A percentile compares a stretch with the other conserved stretches of the same genome.
These are phyloP conservation scores for Fusarium secorum DNA, from an alignment of 2,329 filamentous ascomycete genomes.

Conservation along the genomic window DNA sequence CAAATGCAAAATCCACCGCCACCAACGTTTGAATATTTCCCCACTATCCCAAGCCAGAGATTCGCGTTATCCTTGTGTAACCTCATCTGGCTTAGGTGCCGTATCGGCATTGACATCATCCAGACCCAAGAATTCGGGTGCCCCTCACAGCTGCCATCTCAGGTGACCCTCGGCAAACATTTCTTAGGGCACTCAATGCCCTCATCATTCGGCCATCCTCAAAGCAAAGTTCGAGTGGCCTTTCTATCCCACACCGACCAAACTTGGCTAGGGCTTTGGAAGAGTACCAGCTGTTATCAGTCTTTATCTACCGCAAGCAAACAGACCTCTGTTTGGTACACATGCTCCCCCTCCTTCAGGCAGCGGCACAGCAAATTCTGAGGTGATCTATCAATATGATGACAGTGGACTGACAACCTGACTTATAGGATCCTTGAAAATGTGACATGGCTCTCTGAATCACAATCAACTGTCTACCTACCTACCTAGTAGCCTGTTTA, in stretches of 20 bases:
- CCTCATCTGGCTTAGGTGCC: background rate
- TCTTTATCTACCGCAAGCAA: background rate
- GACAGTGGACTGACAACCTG: background rate
- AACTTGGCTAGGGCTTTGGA: background rate
- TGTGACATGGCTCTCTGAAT: background rate
- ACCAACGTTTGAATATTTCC: background rate
- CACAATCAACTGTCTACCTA: background rate
- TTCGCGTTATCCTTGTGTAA: background rate
- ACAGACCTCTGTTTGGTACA: background rate
- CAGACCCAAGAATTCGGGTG: background rate
- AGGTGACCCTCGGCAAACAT: background rate
- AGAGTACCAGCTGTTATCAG: background rate
- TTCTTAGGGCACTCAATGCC: background rate
- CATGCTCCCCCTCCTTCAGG: background rate
- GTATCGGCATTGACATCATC: slow-evolving; percentile 8
- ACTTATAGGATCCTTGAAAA: background rate
- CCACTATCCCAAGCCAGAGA: background rate
- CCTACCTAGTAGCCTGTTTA: background rate
- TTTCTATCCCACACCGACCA: background rate
- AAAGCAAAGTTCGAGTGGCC: background rate
- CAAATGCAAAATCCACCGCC: background rate
- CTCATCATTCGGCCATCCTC: background rate
- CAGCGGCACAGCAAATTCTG: background rate
- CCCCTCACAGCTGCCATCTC: background rate
- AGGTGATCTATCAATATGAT: background rate